phyloP scores from a whole-genome alignment of 1,284 basidiomycete species.

The Ceratobasidium sp. region DNA sequence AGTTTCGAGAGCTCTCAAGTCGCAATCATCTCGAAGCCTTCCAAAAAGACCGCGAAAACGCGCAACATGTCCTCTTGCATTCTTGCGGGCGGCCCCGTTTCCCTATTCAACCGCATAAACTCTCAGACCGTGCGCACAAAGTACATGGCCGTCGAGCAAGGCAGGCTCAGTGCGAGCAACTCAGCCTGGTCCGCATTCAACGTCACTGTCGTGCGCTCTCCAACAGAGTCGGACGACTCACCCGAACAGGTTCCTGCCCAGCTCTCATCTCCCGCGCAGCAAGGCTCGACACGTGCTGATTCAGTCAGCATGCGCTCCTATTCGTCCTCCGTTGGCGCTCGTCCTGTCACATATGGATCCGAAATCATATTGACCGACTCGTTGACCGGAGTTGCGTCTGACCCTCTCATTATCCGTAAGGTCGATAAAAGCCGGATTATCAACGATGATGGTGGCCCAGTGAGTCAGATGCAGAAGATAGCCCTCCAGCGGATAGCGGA shows the following conservation, averaged over 20 bases:
- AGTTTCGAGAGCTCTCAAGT: slow-evolving; percentile 92
- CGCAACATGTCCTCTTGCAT: slow-evolving; percentile 93
- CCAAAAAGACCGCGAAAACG: slow-evolving; percentile 96
- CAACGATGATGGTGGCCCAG: slow-evolving; percentile 83
- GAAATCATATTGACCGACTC: slow-evolving; percentile 88
- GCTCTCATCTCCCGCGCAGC: slow-evolving; percentile 32
- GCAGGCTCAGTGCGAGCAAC: slow-evolving; percentile 85
- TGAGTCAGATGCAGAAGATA: slow-evolving; percentile 97
- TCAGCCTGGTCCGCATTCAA: slow-evolving; percentile 93
- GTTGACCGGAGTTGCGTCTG: slow-evolving; percentile 83
- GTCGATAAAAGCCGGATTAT: slow-evolving; percentile 88
- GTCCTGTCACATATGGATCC: slow-evolving; percentile 88
- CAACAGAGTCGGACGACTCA: slow-evolving; percentile 42
- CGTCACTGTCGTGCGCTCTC: slow-evolving; percentile 70
- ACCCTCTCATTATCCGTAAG: slow-evolving; percentile 89
- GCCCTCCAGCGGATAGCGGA: slow-evolving; percentile 78
- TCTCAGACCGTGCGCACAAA: slow-evolving; percentile 97
- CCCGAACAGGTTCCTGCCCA: slow-evolving; percentile 35
- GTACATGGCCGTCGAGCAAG: slow-evolving; percentile 92
- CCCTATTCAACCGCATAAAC: slow-evolving; percentile 96
- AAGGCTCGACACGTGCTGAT: slow-evolving; percentile 12
- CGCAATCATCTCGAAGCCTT: slow-evolving; percentile 95
- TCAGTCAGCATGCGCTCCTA: slow-evolving; percentile 32
- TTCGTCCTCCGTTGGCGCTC: slow-evolving; percentile 35
- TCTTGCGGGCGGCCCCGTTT: slow-evolving; percentile 88